phyloP scores from a whole-genome alignment of 305 asterid genomes.

The Fraxinus floribunda region DNA sequence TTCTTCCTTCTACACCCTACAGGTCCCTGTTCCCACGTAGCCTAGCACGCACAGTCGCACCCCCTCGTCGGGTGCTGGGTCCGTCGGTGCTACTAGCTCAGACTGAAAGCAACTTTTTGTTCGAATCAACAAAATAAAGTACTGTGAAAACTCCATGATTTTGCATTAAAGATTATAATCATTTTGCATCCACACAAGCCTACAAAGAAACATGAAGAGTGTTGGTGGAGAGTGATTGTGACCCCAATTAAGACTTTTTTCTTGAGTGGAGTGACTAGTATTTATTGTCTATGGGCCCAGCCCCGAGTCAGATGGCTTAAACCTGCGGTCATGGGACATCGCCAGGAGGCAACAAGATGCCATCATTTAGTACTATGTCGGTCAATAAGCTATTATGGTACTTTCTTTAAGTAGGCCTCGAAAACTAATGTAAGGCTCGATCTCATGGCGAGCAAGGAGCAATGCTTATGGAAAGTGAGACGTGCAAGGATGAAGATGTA shows the following conservation, averaged over 20 bases:
- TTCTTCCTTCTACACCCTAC: too few species aligned
- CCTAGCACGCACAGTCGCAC: too few species aligned
- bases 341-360: neutral
- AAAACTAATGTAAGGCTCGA: too few species aligned
- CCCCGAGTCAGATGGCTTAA: neutral
- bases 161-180: neutral
- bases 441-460: too few species aligned
- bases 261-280: neutral
- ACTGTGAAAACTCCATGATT: neutral
- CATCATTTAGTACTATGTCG: neutral
- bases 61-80: too few species aligned
- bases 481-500: too few species aligned
- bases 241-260: too few species aligned
- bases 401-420: too few species aligned
- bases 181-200: neutral
- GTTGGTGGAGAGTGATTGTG: neutral
- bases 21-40: too few species aligned
- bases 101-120: neutral
- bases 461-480: too few species aligned
- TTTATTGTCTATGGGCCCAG: neutral
- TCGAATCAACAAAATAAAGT: neutral
- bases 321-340: neutral
- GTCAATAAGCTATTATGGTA: neutral
- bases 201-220: neutral
- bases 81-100: too few species aligned